A percentile compares a stretch with the other conserved stretches of the same genome.
Conservation (phyloP, 768 basidiomycete species). For the Glaciozyma antarctica region DNA sequence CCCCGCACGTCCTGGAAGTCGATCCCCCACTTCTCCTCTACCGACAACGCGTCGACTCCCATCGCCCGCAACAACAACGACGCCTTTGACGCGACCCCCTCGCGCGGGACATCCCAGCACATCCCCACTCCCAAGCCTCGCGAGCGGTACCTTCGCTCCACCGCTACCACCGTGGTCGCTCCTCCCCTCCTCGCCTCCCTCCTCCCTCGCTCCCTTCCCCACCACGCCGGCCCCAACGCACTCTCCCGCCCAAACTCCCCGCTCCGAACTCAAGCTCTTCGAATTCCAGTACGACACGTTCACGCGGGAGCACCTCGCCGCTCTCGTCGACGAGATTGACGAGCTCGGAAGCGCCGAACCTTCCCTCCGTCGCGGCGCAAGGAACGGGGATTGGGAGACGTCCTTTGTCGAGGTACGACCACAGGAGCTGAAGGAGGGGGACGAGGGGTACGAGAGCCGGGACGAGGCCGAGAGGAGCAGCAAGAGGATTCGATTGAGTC, state of each 20-base stretch:
- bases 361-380: neutral
- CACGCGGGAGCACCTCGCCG: constrained; percentile 85
- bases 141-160: neutral
- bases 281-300: constrained; percentile 94
- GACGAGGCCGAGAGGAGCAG: constrained; percentile 47
- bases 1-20: neutral
- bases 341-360: neutral
- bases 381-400: neutral
- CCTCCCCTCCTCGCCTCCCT: neutral
- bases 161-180: neutral
- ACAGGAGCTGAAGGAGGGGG: neutral
- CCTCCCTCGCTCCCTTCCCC: constrained; percentile 1
- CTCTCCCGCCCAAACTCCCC: neutral
- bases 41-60: constrained; percentile 1
- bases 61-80: neutral
- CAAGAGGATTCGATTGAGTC: constrained; percentile 71
- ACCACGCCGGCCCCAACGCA: neutral
- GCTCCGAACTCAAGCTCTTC: constrained; percentile 49
- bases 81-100: constrained; percentile 1
- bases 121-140: neutral
- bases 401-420: neutral
- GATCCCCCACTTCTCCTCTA: neutral
- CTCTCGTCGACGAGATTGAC: constrained; percentile 87
- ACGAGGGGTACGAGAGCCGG: neutral
- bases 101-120: neutral